Conservation (phyloP, 352 stramenopile genomes). For the Phytophthora pistaciae region DNA sequence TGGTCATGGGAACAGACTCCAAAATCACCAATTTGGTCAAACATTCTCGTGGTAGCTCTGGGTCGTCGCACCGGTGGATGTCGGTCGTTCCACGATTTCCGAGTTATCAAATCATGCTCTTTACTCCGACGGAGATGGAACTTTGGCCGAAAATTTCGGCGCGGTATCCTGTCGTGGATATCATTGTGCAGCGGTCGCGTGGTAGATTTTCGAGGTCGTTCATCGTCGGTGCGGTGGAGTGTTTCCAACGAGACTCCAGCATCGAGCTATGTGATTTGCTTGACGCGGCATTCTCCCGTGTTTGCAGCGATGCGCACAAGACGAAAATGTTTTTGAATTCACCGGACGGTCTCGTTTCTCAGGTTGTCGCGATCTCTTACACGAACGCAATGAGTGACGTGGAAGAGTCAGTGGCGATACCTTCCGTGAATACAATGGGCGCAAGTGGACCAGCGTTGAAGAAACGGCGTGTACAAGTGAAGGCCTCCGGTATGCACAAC, state of each 20-base stretch:
- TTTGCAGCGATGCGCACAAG: background rate
- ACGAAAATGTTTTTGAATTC: background rate
- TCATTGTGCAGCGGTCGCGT: background rate
- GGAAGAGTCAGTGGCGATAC: background rate
- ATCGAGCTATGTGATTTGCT: slow-evolving; percentile 2
- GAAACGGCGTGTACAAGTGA: background rate
- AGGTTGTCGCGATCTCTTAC: background rate
- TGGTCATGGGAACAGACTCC: background rate
- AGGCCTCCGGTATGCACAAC: background rate
- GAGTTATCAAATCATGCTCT: background rate
- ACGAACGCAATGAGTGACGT: background rate
- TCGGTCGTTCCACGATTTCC: background rate
- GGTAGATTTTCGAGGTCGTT: slow-evolving; percentile 8
- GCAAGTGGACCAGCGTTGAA: background rate
- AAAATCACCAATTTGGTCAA: background rate
- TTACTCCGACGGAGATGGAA: background rate
- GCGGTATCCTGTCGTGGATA: background rate
- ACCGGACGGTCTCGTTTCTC: background rate
- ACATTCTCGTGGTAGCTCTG: background rate
- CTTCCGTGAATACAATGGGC: too few species aligned
- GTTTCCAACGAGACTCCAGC: background rate
- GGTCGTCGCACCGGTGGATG: background rate
- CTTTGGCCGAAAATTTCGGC: background rate
- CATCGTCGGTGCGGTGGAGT: background rate
- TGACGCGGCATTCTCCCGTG: background rate